Base-by-base conservation (phyloP, 208 protist species). In the Zelonia costaricensis region DNA sequence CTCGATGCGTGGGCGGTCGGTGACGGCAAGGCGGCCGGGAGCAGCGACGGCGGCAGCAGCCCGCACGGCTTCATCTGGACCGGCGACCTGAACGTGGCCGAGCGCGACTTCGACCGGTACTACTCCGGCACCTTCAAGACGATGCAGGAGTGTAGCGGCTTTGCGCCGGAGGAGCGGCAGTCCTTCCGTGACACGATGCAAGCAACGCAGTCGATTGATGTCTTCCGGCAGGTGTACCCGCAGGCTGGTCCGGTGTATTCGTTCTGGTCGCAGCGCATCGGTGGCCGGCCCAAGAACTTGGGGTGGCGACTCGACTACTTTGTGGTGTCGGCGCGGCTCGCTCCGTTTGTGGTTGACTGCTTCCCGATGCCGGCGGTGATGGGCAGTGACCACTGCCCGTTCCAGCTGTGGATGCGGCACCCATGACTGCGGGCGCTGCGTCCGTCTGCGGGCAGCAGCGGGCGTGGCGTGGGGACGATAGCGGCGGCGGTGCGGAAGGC, bases 241-340 rank as follows among this genome's bases (percentile, higher is more conserved):
- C 69, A 60, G 7, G 77, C 81, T 0, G 78, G 62, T 0, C 78
- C 84, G 18, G 85, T 68, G 13, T 97, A 96, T 64, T 93, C 93
- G 5, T 98, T 95, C 62, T 98, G 84, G 78, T 93, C 92, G 13
- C 69, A 77, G 35, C 77, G 80, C 3, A 66, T 86, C 35, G 88
- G 92, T 52, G 75, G 74, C 0, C 56, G 84, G 9, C 45, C 49
- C n/a, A 76, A 88, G 57, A 81, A 82, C 20, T 67, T 93, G 16
- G 93, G 95, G 23, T 98, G 95, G 94, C 77, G 95, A 23, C 47
- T 98, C 20, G 95, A 98, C 69, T 98, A 98, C 69, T 98, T 97
- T 73, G 74, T 98, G n/a, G 72, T 94, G 23, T 88, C 84, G 10
- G 54, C 75, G 30, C 38, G 63, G 18, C 53, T 98, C 18, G 62